A percentile compares a stretch with the other conserved stretches of the same genome.
These are phyloP conservation scores for Penicillium cinerascens DNA, from an alignment of 495 filamentous ascomycete species.

Conservation along the genomic window DNA sequence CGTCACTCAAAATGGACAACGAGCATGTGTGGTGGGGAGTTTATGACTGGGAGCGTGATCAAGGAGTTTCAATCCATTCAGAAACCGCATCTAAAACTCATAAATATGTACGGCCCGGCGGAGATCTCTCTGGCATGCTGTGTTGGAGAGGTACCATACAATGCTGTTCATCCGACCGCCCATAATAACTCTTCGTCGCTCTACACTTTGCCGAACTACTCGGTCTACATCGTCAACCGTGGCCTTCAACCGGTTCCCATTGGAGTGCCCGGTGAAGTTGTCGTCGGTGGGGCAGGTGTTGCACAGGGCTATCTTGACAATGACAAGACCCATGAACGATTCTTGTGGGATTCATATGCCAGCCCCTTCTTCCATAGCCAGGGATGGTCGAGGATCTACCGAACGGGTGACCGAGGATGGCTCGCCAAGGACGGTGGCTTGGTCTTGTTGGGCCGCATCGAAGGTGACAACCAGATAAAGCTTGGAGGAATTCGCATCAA, in stretches of 20 bases:
- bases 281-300: slow-evolving; percentile 41
- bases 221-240: slow-evolving; percentile 47
- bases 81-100: slow-evolving; percentile 17
- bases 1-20: neutral
- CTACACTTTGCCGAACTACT: slow-evolving; percentile 38
- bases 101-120: slow-evolving; percentile 35
- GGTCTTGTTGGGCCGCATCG: slow-evolving; percentile 33
- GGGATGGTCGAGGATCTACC: slow-evolving; percentile 28
- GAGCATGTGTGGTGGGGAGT: slow-evolving; percentile 20
- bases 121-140: slow-evolving; percentile 27
- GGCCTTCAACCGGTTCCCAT: slow-evolving; percentile 34
- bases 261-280: slow-evolving; percentile 45
- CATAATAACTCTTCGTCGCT: slow-evolving; percentile 14
- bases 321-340: slow-evolving; percentile 26
- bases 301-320: slow-evolving; percentile 42
- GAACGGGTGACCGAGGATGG: slow-evolving; percentile 24
- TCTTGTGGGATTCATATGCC: slow-evolving; percentile 31
- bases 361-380: slow-evolving; percentile 10
- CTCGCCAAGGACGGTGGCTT: slow-evolving; percentile 31
- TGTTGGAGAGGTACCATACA: slow-evolving; percentile 12
- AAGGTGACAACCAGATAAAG: slow-evolving; percentile 49
- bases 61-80: slow-evolving; percentile 20
- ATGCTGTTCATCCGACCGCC: neutral
- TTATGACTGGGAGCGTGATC: slow-evolving; percentile 10
- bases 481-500: slow-evolving; percentile 52